A percentile compares a stretch with the other conserved stretches of the same genome.
phyloP scores from a whole-genome alignment of 495 filamentous ascomycete species.

The Margaritispora aquatica region DNA sequence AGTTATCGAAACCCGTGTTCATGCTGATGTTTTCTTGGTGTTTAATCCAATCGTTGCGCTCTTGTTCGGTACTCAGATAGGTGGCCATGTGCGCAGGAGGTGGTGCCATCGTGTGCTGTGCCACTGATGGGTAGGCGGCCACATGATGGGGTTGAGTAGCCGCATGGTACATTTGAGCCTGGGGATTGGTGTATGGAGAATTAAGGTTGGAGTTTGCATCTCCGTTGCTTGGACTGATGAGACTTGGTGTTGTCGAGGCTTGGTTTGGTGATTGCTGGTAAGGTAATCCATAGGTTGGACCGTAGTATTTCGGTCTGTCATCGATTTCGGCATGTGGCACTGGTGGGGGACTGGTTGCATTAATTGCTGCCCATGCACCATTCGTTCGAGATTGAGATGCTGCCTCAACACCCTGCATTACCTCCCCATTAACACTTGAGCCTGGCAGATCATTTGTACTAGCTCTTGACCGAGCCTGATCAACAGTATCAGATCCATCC shows the following conservation, averaged over 20 bases:
- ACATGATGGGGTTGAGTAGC: conserved; percentile 7
- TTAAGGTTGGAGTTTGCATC: conserved; percentile 15
- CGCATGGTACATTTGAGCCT: conserved; percentile 1
- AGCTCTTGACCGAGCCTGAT: conserved; percentile 17
- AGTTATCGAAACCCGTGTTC: conserved; percentile 12
- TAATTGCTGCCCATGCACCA: conserved; percentile 19
- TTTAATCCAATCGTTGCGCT: conserved; percentile 2
- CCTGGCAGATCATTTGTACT: conserved; percentile 23
- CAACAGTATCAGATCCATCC: conserved; percentile 18
- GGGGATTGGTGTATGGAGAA: conserved; percentile 14
- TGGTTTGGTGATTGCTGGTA: conserved; percentile 18
- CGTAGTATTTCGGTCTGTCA: conserved; percentile 12
- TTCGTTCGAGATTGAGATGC: conserved; percentile 6
- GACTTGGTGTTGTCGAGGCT: conserved; percentile 12
- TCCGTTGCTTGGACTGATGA: conserved; percentile 15
- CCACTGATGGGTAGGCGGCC: neutral
- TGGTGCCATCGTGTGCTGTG: conserved; percentile 15
- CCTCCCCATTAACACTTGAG: conserved; percentile 19
- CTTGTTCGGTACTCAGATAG: neutral
- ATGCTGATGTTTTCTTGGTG: conserved; percentile 4
- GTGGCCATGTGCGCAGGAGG: conserved; percentile 1
- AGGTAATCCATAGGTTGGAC: conserved; percentile 5
- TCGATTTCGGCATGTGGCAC: conserved; percentile 10
- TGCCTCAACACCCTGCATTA: conserved; percentile 23
- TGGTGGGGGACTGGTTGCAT: conserved; percentile 13